Base-by-base conservation (phyloP, 2,329 filamentous ascomycete species). In the Talaromyces sp. region DNA sequence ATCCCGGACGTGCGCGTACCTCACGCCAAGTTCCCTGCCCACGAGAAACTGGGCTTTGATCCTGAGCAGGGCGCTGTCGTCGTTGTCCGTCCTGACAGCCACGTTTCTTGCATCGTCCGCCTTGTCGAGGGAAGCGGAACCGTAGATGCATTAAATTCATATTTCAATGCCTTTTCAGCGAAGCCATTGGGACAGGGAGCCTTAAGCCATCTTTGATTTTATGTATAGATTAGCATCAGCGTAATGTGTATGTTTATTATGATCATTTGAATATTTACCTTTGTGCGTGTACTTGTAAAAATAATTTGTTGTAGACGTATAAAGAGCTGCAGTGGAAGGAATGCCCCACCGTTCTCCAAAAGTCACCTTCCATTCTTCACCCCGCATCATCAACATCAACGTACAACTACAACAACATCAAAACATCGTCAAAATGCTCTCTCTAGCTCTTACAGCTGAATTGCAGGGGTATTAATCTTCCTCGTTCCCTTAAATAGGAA, bases 31-130 rank as follows among this genome's bases (percentile, higher is more conserved):
- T 92, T 89, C 5, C 84, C 91, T 2, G 92, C 92, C 5, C 93
- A 97, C 77, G 88, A 89, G 49, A 97, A 96, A 84, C 90, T 96
- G 84, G 93, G 93, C 0, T 76, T 97, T 31, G 85, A 90, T 68
- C 82, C 89, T 72, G 87, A 90, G 67, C 84, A 81, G 67, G 92
- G 92, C 11, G 92, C 90, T 64, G 86, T 97, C 1, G 89, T 96
- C 1, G 90, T 97, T 10, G 91, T 96, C 8, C 82, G 93, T 52
- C 93, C 93, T 0, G 93, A 97, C 76, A 92, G 92, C 8, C 95
- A 97, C 75, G 89, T 97, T 33, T 91, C 90, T 24, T 85, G 91
- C 67, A 90, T 93, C 3, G 86, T 90, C 11, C 84, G 84, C 70
- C 80, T 97, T 24, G 88, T 86, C 1, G 89, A 94, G 76, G 93